Evolutionary conservation across 805 yeast species (phyloP), one percentile per base, ranked within the genome.

Genomic region (Yamadazyma laniorum): DNA sequence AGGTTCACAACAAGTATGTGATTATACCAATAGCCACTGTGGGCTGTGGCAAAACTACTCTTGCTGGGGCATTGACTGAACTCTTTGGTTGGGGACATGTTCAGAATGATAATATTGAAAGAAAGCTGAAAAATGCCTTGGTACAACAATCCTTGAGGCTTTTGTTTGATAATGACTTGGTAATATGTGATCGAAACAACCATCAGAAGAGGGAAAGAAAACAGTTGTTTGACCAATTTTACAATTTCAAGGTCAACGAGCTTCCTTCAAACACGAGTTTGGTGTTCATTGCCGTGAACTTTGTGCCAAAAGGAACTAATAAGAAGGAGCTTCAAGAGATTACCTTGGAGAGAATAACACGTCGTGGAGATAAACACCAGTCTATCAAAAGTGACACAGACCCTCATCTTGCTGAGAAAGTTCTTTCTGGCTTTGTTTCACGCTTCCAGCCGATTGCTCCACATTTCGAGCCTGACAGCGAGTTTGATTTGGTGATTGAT

Each of bases 1-100:
- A 34, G 9, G 59, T 53, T 25, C 29, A 35, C n/a, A 32, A 41
- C 28, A 81, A 80, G 48, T 83, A 77, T 53, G 73, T 86, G 0
- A 52, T 93, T 3, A 75, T 88, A 1, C 91, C 98, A 0, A 78
- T 90, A 3, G 89, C 97, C 0, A 88, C 95, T 0, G 76, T 91
- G 36, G 98, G 98, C 0, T 87, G 96, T 59, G 99, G 99, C 6
- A 93, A 93, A 55, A 89, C 97, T 0, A 88, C 97, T 0, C 75
- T 85, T 0, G 77, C 85, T 5, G 55, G 77, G 25, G 80, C 90
- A 0, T 63, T 93, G 28, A 44, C 52, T 0, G 52, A 68, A 7
- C 57, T 90, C 7, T 80, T 67, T 39, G 40, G 42, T 3, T 83
- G 95, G 82, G 82, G 75, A 0, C 85, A 82, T 49, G 68, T 85